A percentile compares a stretch with the other conserved stretches of the same genome.
Conservation (phyloP, 2,329 filamentous ascomycete species). For the Camptophora hylomeconis region DNA sequence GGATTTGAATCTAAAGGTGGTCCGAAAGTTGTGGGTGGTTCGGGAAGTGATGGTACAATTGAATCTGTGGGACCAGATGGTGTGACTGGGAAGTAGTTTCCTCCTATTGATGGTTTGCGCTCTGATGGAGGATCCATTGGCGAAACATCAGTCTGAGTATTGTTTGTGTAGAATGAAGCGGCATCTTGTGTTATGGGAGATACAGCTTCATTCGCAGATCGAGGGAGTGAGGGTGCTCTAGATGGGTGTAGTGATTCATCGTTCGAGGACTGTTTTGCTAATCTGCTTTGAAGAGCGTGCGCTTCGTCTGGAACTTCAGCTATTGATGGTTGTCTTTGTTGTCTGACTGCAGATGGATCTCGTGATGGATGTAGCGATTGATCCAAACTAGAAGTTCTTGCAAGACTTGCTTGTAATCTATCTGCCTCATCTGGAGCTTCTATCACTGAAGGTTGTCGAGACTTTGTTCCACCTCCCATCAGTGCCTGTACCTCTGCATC, state of each 20-base stretch:
- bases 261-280: conserved; percentile 34
- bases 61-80: conserved; percentile 5
- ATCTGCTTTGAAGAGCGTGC: conserved; percentile 30
- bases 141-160: conserved; percentile 35
- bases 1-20: conserved; percentile 15
- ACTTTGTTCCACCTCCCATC: conserved; percentile 32
- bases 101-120: conserved; percentile 38
- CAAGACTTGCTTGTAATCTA: conserved; percentile 30
- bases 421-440: conserved; percentile 46
- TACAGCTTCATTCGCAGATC: conserved; percentile 9
- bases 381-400: conserved; percentile 35
- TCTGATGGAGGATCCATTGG: conserved; percentile 35
- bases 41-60: conserved; percentile 4
- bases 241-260: conserved; percentile 33
- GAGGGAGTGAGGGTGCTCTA: conserved; percentile 6
- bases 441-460: conserved; percentile 43
- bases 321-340: conserved; percentile 40
- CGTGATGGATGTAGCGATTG: conserved; percentile 38
- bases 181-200: conserved; percentile 15
- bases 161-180: conserved; percentile 24
- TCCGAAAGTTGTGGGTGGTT: conserved; percentile 8
- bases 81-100: conserved; percentile 43
- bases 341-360: conserved; percentile 30
- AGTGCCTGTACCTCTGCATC: conserved; percentile 53
- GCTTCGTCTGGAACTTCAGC: conserved; percentile 48